These are phyloP conservation scores for Peronospora farinosa DNA, from an alignment of 352 stramenopile genomes.

Conservation along the genomic window DNA sequence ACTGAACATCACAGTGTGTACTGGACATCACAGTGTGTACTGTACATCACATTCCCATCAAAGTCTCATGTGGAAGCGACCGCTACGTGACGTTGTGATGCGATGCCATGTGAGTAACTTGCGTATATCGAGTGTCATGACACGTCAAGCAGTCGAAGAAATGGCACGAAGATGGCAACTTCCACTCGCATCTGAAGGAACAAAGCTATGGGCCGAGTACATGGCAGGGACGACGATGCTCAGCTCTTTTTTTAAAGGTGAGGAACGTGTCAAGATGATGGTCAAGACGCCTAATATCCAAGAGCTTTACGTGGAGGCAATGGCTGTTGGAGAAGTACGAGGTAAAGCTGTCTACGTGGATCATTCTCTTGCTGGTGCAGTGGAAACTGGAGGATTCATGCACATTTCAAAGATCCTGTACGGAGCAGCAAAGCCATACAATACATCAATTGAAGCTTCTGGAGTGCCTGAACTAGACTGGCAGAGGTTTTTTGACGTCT, in stretches of 20 bases:
- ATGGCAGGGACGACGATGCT: slow-evolving; percentile 82
- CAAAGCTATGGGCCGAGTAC: slow-evolving; percentile 80
- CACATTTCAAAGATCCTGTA: slow-evolving; percentile 79
- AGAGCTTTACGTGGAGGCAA: slow-evolving; percentile 73
- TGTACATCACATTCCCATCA: background rate
- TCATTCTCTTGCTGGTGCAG: slow-evolving; percentile 18
- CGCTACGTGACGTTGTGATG: slow-evolving; percentile 59
- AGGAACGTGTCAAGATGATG: slow-evolving; percentile 77
- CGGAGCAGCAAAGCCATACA: slow-evolving; percentile 61
- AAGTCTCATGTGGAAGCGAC: slow-evolving; percentile 36
- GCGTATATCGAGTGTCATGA: slow-evolving; percentile 70
- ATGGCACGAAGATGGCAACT: slow-evolving; percentile 53
- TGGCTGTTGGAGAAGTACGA: slow-evolving; percentile 74
- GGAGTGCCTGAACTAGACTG: slow-evolving; percentile 65
- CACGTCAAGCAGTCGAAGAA: slow-evolving; percentile 49
- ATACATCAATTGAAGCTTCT: slow-evolving; percentile 61
- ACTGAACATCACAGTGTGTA: background rate
- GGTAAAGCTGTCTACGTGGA: slow-evolving; percentile 50
- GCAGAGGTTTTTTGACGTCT: slow-evolving; percentile 80
- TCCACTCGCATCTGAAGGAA: slow-evolving; percentile 32
- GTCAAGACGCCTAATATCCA: slow-evolving; percentile 57
- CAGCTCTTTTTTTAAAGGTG: slow-evolving; percentile 83
- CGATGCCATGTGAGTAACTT: slow-evolving; percentile 77
- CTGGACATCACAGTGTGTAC: background rate
- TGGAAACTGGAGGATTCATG: slow-evolving; percentile 42